Evolutionary conservation across 169 alveolate genomes (phyloP).

Genomic region (Perkinsus marinus): DNA sequence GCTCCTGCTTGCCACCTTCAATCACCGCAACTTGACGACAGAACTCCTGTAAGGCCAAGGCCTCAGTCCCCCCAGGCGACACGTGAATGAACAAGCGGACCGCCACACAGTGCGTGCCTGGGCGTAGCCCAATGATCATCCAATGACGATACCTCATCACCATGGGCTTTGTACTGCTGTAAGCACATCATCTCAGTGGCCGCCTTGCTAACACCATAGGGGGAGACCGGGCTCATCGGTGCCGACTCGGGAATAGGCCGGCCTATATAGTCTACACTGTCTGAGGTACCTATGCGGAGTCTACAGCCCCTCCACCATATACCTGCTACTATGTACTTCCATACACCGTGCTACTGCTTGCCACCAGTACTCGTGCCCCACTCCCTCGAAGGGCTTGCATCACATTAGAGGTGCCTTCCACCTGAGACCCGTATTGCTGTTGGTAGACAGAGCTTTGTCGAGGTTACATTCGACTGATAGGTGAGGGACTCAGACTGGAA

Average conservation of each 20-base stretch:
- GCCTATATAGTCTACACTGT: neutral
- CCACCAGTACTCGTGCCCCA: neutral
- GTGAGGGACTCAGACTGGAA: neutral
- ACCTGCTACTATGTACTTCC: neutral
- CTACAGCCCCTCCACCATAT: neutral
- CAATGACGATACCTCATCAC: no score
- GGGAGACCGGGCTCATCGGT: neutral
- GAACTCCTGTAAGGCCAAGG: conserved; percentile 1
- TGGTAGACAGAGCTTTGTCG: neutral
- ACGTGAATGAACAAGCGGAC: conserved; percentile 4
- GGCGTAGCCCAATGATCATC: neutral
- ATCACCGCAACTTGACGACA: neutral
- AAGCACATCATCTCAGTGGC: neutral
- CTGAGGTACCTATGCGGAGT: neutral
- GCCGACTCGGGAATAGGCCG: conserved; percentile 4
- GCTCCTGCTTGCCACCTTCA: neutral
- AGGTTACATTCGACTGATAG: neutral
- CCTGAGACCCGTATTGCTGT: neutral
- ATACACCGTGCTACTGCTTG: neutral
- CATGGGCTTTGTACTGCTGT: neutral
- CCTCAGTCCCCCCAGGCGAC: conserved; percentile 4
- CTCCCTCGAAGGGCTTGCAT: neutral
- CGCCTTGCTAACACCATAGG: conserved; percentile 3
- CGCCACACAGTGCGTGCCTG: neutral
- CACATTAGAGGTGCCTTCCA: neutral